Base-by-base conservation (phyloP, 805 yeast species). In the Candida ulmi region DNA sequence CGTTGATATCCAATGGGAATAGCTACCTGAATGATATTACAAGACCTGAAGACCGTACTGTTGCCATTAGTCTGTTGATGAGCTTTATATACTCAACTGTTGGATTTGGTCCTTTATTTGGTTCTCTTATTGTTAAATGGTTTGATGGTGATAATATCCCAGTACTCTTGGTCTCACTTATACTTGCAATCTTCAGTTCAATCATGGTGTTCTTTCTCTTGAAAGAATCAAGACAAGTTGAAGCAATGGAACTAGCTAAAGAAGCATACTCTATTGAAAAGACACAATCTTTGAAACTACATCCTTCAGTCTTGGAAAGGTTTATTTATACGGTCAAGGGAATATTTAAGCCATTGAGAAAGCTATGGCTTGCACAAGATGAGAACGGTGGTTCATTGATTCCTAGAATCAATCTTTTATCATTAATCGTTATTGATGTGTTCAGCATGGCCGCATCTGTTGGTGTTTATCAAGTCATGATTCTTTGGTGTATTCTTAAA, bases 61-160 rank as follows among this genome's bases (percentile, higher is more conserved):
- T 46, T 11, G 28, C 47, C 3, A 45, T 54, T 12, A 47, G 50
- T 5, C 25, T 43, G 11, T 36, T 54, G 17, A 54, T 54, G 58
- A 44, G 55, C 15, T 43, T 46, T 11, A 38, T 54, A 17, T 54
- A 54, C 29, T 39, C 46, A 0, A 39, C 45, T 33, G 38, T 54
- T 4, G 58, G 57, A 0, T 5, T 45, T 16, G 58, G 58, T 6
- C 57, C 58, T 1, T 36, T 54, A 15, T 5, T 49, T 5, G 55
- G 55, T 3, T 54, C 57, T 7, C 26, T 49, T 16, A 42, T 40
- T 2, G 44, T 52, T 19, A 44, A 47, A 32, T n/a, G 32, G 4
- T 17, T 32, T 15, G 42, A 33, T 17, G 40, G 42, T 2, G 29
- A 46, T 23, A 40, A 38, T 18, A 13, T 34, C 5, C 30, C 37